Percentiles rank a stretch among this genome's conserved stretches.
Conservation (phyloP, 805 yeast genomes). For the Candida chauliodis region DNA sequence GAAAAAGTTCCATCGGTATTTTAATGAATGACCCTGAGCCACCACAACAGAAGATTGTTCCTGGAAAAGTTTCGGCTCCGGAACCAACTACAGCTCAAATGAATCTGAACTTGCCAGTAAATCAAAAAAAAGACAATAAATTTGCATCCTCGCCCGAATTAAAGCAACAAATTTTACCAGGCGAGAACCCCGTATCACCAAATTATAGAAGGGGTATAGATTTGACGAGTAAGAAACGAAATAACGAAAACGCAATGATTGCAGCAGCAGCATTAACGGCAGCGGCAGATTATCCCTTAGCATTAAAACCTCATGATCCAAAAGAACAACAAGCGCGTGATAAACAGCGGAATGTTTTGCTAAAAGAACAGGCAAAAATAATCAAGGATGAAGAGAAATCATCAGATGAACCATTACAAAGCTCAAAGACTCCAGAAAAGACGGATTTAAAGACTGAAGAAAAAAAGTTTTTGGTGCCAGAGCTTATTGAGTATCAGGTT, state of each 20-base stretch:
- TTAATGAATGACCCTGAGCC: slow-evolving; percentile 10
- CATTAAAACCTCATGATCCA: slow-evolving; percentile 28
- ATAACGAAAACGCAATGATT: slow-evolving; percentile 52
- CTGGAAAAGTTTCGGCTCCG: not conserved
- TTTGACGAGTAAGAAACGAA: slow-evolving; percentile 30
- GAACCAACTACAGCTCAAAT: not conserved
- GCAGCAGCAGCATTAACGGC: slow-evolving; percentile 85
- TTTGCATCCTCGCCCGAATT: slow-evolving; percentile 20
- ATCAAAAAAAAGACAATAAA: slow-evolving; percentile 7
- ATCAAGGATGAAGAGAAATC: slow-evolving; percentile 9
- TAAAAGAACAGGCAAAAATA: not conserved
- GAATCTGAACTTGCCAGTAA: not conserved
- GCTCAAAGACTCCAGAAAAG: slow-evolving; percentile 16
- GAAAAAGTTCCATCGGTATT: slow-evolving; percentile 9
- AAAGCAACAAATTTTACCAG: not conserved
- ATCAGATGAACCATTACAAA: slow-evolving; percentile 15
- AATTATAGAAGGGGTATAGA: slow-evolving; percentile 27
- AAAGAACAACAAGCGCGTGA: not conserved
- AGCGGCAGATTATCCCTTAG: slow-evolving; percentile 75
- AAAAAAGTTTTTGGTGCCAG: slow-evolving; percentile 20
- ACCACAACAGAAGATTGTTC: not conserved
- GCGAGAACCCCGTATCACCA: slow-evolving; percentile 1
- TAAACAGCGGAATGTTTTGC: not conserved
- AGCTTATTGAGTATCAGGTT: slow-evolving; percentile 51
- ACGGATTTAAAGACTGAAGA: slow-evolving; percentile 9